These are phyloP conservation scores for Pezizomycotina sp. DNA, from an alignment of 2,329 filamentous ascomycete genomes.

Conservation along the genomic window DNA sequence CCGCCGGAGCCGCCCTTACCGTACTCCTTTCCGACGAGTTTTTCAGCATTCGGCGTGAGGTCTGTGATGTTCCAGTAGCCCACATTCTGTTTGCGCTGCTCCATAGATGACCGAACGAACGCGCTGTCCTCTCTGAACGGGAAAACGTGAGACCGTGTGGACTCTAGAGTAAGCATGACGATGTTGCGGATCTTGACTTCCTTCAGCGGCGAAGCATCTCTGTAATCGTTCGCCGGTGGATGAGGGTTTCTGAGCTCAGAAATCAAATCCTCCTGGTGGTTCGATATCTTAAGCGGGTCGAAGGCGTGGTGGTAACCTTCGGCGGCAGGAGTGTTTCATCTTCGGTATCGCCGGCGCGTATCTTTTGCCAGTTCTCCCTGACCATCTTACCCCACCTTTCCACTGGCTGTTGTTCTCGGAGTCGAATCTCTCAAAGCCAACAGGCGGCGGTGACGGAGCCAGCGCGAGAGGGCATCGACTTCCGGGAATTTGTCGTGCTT, in stretches of 20 bases:
- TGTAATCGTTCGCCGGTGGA: too few species aligned
- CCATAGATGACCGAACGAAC: slow-evolving; percentile 29
- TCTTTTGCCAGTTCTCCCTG: too few species aligned
- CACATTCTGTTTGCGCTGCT: slow-evolving; percentile 28
- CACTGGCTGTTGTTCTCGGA: too few species aligned
- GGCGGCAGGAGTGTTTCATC: too few species aligned
- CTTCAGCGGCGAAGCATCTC: background rate
- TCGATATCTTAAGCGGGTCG: slow-evolving; percentile 33
- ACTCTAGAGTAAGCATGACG: slow-evolving; percentile 33
- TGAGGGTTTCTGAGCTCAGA: too few species aligned
- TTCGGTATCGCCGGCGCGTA: too few species aligned
- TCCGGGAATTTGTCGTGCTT: too few species aligned
- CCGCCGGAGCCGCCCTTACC: slow-evolving; percentile 32
- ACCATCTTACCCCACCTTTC: too few species aligned
- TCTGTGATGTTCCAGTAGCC: too few species aligned
- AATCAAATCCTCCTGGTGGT: slow-evolving; percentile 29
- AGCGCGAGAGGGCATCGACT: too few species aligned
- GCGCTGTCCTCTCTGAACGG: slow-evolving; percentile 32
- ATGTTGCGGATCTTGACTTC: slow-evolving; percentile 32
- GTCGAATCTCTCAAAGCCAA: too few species aligned
- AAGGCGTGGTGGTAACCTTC: slow-evolving; percentile 28
- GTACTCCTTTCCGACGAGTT: slow-evolving; percentile 25
- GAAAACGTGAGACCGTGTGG: slow-evolving; percentile 34
- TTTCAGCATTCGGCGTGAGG: slow-evolving; percentile 26
- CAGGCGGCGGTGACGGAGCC: too few species aligned